Evolutionary conservation across 2,329 filamentous ascomycete species (phyloP).

Genomic region (Claviceps digitariae): DNA sequence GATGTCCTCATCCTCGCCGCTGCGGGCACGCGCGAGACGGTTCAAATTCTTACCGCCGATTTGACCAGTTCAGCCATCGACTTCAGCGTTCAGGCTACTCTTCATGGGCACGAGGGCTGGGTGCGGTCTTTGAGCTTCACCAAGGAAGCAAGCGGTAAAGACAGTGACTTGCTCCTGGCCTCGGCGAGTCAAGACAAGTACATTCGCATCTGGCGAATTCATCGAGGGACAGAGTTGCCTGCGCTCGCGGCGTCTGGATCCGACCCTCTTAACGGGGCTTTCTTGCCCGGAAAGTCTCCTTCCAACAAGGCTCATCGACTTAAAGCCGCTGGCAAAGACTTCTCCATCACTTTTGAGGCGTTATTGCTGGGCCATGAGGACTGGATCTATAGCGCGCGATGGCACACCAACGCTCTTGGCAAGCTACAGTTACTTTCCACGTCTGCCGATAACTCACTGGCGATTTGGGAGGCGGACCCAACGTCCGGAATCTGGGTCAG

Average conservation of each 20-base stretch:
- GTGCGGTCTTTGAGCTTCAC: slow-evolving; percentile 74
- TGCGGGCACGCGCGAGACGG: slow-evolving; percentile 69
- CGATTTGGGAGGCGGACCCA: slow-evolving; percentile 80
- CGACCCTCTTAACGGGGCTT: slow-evolving; percentile 43
- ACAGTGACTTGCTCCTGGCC: slow-evolving; percentile 65
- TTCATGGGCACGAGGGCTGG: slow-evolving; percentile 91
- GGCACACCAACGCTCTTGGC: slow-evolving; percentile 41
- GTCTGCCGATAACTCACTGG: slow-evolving; percentile 88
- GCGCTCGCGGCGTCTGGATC: slow-evolving; percentile 37
- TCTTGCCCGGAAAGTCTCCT: slow-evolving; percentile 55
- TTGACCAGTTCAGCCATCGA: slow-evolving; percentile 23
- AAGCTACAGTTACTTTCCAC: slow-evolving; percentile 68
- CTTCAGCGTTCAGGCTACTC: slow-evolving; percentile 61
- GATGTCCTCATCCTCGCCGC: slow-evolving; percentile 58
- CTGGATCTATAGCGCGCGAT: slow-evolving; percentile 86
- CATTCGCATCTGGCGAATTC: slow-evolving; percentile 81
- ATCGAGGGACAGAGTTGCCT: slow-evolving; percentile 53
- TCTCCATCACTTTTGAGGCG: slow-evolving; percentile 84
- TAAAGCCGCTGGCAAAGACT: slow-evolving; percentile 44
- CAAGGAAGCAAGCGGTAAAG: slow-evolving; percentile 37
- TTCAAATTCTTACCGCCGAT: slow-evolving; percentile 63
- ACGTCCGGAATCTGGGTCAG: slow-evolving; percentile 86
- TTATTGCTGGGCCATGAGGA: slow-evolving; percentile 91
- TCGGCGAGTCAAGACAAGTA: slow-evolving; percentile 98
- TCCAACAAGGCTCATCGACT: slow-evolving; percentile 85